phyloP scores from a whole-genome alignment of 345 rosid genomes.

The Acer yangbiense region DNA sequence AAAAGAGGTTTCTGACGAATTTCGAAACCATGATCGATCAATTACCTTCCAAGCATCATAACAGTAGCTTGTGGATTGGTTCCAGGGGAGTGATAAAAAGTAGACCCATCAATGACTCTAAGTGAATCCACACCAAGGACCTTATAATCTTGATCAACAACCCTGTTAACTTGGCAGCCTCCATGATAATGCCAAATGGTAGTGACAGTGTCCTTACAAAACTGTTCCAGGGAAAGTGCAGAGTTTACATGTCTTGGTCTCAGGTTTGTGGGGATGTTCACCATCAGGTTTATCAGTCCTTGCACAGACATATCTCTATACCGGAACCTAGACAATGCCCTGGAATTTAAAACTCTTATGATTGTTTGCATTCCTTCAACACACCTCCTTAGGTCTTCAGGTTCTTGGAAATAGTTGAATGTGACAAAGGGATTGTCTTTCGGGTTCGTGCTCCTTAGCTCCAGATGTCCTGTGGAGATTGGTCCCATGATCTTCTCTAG shows the following conservation, averaged over 20 bases:
- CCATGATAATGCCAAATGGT: constrained; percentile 82
- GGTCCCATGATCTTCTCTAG: constrained; percentile 59
- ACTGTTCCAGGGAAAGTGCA: constrained; percentile 51
- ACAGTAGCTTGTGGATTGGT: constrained; percentile 79
- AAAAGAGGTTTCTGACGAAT: no score
- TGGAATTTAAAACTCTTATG: constrained; percentile 50
- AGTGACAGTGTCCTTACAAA: constrained; percentile 62
- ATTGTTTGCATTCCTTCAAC: constrained; percentile 57
- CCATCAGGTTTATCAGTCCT: constrained; percentile 37
- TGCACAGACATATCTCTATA: constrained; percentile 35
- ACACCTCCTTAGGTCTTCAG: constrained; percentile 60
- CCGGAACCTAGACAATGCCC: constrained; percentile 56
- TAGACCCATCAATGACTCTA: constrained; percentile 66
- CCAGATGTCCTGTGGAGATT: constrained; percentile 58
- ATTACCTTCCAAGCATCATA: constrained; percentile 84
- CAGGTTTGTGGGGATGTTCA: constrained; percentile 53
- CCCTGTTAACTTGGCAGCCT: constrained; percentile 67
- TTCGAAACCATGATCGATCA: background rate
- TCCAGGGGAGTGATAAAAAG: constrained; percentile 58
- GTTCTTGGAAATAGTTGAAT: constrained; percentile 74
- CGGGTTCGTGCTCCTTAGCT: constrained; percentile 49
- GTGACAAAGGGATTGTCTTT: constrained; percentile 64
- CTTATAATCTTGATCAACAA: constrained; percentile 56
- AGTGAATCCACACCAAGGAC: constrained; percentile 55
- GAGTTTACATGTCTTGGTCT: constrained; percentile 50